Conservation (phyloP, 2,329 filamentous ascomycete genomes). For the Clonostachys solani region DNA sequence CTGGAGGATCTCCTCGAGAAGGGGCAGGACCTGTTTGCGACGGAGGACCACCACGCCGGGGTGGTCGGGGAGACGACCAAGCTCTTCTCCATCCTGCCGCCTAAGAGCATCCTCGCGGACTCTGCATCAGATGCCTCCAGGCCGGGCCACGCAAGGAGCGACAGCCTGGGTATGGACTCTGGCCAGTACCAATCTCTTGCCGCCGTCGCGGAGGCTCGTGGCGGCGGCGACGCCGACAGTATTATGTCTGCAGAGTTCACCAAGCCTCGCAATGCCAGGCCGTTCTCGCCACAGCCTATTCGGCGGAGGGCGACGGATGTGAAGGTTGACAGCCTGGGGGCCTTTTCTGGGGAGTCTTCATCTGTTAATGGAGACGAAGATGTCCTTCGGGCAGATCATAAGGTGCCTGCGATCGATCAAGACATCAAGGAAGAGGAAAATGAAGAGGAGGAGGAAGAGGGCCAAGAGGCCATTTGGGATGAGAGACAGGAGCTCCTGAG, state of each 20-base stretch:
- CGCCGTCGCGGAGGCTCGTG: conserved; percentile 28
- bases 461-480: background rate
- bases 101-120: conserved; percentile 59
- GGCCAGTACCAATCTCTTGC: conserved; percentile 54
- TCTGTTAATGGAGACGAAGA: conserved; percentile 5
- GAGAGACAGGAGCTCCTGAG: background rate
- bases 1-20: conserved; percentile 62
- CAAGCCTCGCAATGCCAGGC: conserved; percentile 47
- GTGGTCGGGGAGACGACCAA: conserved; percentile 29
- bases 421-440: conserved; percentile 2
- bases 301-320: conserved; percentile 33
- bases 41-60: conserved; percentile 19
- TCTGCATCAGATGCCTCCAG: conserved; percentile 30
- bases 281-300: conserved; percentile 56
- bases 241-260: conserved; percentile 51
- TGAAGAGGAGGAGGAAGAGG: background rate
- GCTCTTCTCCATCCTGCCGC: conserved; percentile 61
- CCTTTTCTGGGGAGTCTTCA: conserved; percentile 2
- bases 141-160: conserved; percentile 36
- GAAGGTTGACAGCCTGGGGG: conserved; percentile 29
- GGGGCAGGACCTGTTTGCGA: conserved; percentile 57
- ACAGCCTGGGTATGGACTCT: conserved; percentile 49
- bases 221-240: conserved; percentile 39
- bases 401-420: conserved; percentile 1
- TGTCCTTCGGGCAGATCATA: conserved; percentile 5